Evolutionary conservation across 2,329 filamentous ascomycete genomes (phyloP).

Genomic region (Penicillium sp.): DNA sequence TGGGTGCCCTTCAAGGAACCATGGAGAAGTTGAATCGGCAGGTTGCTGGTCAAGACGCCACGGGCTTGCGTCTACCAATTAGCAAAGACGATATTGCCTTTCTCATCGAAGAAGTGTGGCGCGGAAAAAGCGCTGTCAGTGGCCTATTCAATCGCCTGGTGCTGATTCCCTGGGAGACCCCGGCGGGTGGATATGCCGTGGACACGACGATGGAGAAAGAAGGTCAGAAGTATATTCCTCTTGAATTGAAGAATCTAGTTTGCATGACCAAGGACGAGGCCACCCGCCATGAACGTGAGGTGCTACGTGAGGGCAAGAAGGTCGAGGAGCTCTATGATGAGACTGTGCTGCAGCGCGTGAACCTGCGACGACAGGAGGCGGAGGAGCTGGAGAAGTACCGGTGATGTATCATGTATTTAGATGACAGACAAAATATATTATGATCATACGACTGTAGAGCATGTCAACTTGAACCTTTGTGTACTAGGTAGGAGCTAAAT

Average conservation of each 20-base stretch:
- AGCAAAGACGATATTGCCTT: constrained; percentile 83
- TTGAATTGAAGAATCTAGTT: constrained; percentile 74
- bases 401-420: constrained; percentile 29
- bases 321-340: constrained; percentile 75
- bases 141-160: constrained; percentile 78
- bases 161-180: constrained; percentile 79
- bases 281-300: constrained; percentile 74
- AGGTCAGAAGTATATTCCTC: constrained; percentile 76
- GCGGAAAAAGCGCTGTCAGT: constrained; percentile 79
- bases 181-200: constrained; percentile 61
- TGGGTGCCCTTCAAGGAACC: constrained; percentile 73
- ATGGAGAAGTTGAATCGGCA: constrained; percentile 75
- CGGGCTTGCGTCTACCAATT: constrained; percentile 79
- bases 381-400: constrained; percentile 57
- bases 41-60: constrained; percentile 55
- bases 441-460: background rate
- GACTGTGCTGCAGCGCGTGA: constrained; percentile 69
- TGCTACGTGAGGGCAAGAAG: constrained; percentile 70
- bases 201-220: constrained; percentile 63
- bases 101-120: constrained; percentile 85
- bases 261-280: constrained; percentile 95
- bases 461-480: background rate
- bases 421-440: constrained; percentile 2
- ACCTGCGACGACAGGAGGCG: constrained; percentile 70
- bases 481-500: background rate